These are phyloP conservation scores for Lentinula raphanica DNA, from an alignment of 768 basidiomycete species.

Conservation along the genomic window DNA sequence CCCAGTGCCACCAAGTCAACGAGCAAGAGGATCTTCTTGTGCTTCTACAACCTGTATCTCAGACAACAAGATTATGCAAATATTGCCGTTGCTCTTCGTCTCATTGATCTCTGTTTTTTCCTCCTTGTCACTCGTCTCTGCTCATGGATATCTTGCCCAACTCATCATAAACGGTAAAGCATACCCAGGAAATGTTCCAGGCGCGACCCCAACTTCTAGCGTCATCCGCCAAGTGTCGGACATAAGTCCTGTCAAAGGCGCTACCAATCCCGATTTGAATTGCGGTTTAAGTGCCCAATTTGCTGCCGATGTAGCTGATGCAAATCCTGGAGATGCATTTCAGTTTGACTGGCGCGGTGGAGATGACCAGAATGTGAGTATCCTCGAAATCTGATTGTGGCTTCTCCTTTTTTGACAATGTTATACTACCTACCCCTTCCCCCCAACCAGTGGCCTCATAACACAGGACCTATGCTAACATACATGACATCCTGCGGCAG, in stretches of 20 bases:
- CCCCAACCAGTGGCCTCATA: conserved; percentile 33
- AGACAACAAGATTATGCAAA: neutral
- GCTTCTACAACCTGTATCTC: neutral
- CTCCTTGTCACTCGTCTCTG: neutral
- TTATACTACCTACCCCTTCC: neutral
- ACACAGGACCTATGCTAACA: conserved; percentile 45
- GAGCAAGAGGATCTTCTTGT: neutral
- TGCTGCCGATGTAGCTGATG: conserved; percentile 36
- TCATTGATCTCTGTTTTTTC: neutral
- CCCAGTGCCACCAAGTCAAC: neutral
- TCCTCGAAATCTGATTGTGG: conserved; percentile 15
- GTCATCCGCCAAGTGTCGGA: conserved; percentile 39
- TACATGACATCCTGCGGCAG: conserved; percentile 45
- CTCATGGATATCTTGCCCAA: conserved; percentile 8
- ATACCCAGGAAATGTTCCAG: conserved; percentile 8
- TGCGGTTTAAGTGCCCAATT: conserved; percentile 39
- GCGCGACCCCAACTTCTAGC: conserved; percentile 21
- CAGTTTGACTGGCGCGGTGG: conserved; percentile 40
- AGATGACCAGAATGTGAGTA: conserved; percentile 19
- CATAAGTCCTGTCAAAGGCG: conserved; percentile 41
- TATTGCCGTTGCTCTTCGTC: neutral
- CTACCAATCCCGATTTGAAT: conserved; percentile 34
- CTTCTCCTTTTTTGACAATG: conserved; percentile 8
- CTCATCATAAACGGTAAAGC: conserved; percentile 5
- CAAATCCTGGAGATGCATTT: conserved; percentile 38